phyloP scores from a whole-genome alignment of 2,329 filamentous ascomycete genomes.

The Macroventuria anomochaeta region DNA sequence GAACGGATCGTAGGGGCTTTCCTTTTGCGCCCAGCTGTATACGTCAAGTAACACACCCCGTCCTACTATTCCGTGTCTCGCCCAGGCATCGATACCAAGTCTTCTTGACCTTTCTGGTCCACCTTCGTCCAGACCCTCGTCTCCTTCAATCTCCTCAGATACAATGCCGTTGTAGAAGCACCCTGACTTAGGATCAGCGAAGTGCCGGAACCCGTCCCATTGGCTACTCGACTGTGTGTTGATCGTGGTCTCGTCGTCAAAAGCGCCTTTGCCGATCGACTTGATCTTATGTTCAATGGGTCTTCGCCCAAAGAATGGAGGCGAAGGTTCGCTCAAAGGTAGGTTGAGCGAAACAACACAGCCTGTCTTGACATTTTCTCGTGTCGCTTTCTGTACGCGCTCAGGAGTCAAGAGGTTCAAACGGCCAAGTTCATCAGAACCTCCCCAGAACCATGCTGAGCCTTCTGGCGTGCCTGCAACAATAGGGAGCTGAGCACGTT shows the following conservation, averaged over 20 bases:
- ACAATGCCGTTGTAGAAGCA: constrained; percentile 44
- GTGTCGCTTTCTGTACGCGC: constrained; percentile 59
- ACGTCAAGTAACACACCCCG: constrained; percentile 63
- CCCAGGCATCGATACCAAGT: constrained; percentile 51
- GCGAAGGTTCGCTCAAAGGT: constrained; percentile 61
- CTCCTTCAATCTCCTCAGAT: constrained; percentile 33
- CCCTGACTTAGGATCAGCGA: constrained; percentile 33
- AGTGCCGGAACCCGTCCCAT: constrained; percentile 50
- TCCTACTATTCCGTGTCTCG: constrained; percentile 62
- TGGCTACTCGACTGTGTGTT: constrained; percentile 45
- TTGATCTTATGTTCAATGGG: constrained; percentile 54
- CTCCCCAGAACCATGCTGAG: constrained; percentile 36
- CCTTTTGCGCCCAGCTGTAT: constrained; percentile 39
- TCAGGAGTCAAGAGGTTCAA: constrained; percentile 66
- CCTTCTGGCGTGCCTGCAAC: constrained; percentile 30
- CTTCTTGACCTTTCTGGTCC: constrained; percentile 30
- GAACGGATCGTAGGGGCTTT: constrained; percentile 33
- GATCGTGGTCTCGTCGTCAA: constrained; percentile 41
- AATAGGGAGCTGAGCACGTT: constrained; percentile 27
- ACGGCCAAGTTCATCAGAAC: constrained; percentile 57
- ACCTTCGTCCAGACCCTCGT: constrained; percentile 25
- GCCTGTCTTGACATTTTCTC: constrained; percentile 60
- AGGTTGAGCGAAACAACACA: constrained; percentile 64
- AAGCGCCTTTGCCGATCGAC: constrained; percentile 23
- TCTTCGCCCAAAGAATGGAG: constrained; percentile 63